phyloP scores from a whole-genome alignment of 164 flowering plant species.

The Nymphaea thermarum region DNA sequence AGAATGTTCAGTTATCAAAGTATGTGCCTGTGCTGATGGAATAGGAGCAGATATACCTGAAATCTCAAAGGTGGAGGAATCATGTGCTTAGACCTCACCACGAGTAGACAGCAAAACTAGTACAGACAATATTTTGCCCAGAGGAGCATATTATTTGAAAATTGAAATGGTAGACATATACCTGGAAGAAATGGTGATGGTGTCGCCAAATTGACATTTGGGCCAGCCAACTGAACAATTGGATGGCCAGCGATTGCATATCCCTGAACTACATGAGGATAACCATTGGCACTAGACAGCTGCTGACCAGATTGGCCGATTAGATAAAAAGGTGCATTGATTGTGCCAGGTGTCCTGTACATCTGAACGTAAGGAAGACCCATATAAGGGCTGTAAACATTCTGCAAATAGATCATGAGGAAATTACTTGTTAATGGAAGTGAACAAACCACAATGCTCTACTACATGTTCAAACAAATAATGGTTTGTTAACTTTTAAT shows the following conservation, averaged over 20 bases:
- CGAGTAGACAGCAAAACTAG: not conserved
- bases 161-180: conserved; percentile 1
- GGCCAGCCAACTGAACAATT: conserved; percentile 58
- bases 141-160: no score
- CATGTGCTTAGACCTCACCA: not conserved
- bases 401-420: conserved; percentile 23
- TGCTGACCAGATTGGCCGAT: conserved; percentile 53
- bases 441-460: no score
- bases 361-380: conserved; percentile 87
- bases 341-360: conserved; percentile 72
- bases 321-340: conserved; percentile 53
- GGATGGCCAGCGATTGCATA: conserved; percentile 83
- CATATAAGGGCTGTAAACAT: conserved; percentile 54
- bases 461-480: no score
- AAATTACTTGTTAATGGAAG: no score
- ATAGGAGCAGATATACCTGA: conserved; percentile 60
- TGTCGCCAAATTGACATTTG: conserved; percentile 50
- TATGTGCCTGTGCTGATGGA: conserved; percentile 56
- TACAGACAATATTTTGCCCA: no score
- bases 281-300: conserved; percentile 56
- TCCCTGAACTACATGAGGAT: conserved; percentile 47
- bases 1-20: conserved; percentile 70
- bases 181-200: conserved; percentile 76
- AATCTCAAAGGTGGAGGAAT: conserved; percentile 10
- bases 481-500: not conserved